Base-by-base conservation (phyloP, 768 basidiomycete species). In the Myochromella boudieri region DNA sequence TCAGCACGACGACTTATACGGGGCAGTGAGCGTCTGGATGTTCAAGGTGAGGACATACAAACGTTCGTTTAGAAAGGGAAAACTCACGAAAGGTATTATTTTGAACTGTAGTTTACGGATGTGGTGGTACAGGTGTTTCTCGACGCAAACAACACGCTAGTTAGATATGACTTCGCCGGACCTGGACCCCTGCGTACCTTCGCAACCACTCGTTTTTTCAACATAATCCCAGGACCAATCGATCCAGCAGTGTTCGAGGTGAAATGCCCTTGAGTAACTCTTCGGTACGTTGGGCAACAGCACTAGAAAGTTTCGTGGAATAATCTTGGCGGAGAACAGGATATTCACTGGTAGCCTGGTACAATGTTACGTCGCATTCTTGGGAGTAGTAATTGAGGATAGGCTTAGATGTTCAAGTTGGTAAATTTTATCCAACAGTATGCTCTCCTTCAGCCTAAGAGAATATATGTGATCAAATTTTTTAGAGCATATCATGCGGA, bases 171-270 rank as follows among this genome's bases (percentile, higher is more conserved):
- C 40, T 66, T 66, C 37, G 56, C 60, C 6, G 49, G 55, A 20
- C 60, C 64, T 9, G 54, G 59, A 22, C 37, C 49, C 6, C 52
- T 60, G 36, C 56, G 62, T 21, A 66, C 60, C 22, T 62, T 62
- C 44, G 42, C 64, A 10, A 66, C 62, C 1, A 66, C 64, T 10
- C 51, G 64, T 3, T 62, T 65, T 37, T 65, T 65, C 51, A 61
- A 65, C 38, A 60, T 62, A 15, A 49, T 62, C 24, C 58, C 54
- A 17, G 59, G 61, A 3, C 59, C 58, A 2, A 54, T 61, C 2
- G 48, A 65, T 25, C 42, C 57, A 6, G 60, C 58, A 17, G 52
- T 62, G 12, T 63, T 65, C 40, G 46, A 62, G 14, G 60, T 59
- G 11, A 47, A 53, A 20, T 64, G 62, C 37, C 18, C 29, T 31